Evolutionary conservation across 768 basidiomycete genomes (phyloP).

Genomic region (Heimioporus sp.): DNA sequence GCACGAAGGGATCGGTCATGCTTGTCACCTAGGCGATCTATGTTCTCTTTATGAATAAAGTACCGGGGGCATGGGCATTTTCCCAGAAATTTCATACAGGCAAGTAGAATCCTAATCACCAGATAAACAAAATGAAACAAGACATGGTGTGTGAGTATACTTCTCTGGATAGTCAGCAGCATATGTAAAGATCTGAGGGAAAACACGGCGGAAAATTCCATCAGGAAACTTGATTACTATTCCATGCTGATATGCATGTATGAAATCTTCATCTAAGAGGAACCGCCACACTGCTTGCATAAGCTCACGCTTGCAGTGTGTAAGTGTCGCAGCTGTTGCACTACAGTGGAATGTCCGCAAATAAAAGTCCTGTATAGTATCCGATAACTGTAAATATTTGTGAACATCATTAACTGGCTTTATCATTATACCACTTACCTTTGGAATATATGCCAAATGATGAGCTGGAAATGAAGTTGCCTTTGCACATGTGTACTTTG

Average conservation of each 20-base stretch:
- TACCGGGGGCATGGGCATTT: constrained; percentile 22
- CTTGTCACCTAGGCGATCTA: not conserved
- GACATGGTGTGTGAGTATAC: constrained; percentile 7
- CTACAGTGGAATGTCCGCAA: not conserved
- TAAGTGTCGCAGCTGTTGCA: constrained; percentile 1
- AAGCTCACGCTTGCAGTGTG: constrained; percentile 18
- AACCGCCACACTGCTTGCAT: constrained; percentile 22
- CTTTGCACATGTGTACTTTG: constrained; percentile 9
- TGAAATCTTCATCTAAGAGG: not conserved
- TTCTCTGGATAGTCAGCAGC: constrained; percentile 32
- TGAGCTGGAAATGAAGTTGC: constrained; percentile 12
- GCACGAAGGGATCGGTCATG: not conserved
- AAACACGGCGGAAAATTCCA: constrained; percentile 14
- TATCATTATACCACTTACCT: not conserved
- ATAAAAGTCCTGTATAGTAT: constrained; percentile 13
- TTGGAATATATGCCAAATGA: constrained; percentile 21
- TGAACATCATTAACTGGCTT: not conserved
- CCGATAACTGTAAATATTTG: not conserved
- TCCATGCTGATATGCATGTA: constrained; percentile 7
- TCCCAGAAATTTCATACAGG: constrained; percentile 16
- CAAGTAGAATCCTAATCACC: not conserved
- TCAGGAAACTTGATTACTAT: constrained; percentile 19
- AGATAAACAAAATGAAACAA: not conserved
- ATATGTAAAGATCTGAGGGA: constrained; percentile 23
- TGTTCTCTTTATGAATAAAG: constrained; percentile 6